phyloP scores from a whole-genome alignment of 2,329 filamentous ascomycete genomes.

The Fonsecaea erecta region DNA sequence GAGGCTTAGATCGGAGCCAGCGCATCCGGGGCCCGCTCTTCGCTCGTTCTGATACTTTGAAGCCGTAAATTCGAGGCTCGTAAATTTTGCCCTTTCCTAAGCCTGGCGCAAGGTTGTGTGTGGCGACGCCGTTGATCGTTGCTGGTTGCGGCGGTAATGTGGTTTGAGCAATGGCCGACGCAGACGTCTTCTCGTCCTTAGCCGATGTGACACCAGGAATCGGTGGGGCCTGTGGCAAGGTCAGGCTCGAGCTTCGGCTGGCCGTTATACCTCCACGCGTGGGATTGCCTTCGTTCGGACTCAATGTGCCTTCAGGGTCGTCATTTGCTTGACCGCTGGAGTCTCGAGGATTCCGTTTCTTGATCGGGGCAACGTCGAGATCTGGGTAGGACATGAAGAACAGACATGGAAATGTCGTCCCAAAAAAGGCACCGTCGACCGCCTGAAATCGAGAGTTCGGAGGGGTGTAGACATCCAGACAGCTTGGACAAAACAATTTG shows the following conservation, averaged over 20 bases:
- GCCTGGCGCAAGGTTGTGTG: slow-evolving; percentile 84
- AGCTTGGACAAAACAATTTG: slow-evolving; percentile 96
- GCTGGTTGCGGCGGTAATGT: slow-evolving; percentile 54
- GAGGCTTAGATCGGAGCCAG: slow-evolving; percentile 86
- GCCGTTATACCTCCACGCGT: slow-evolving; percentile 31
- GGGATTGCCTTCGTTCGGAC: slow-evolving; percentile 37
- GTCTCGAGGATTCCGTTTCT: slow-evolving; percentile 50
- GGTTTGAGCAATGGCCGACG: slow-evolving; percentile 39
- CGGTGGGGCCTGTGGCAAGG: slow-evolving; percentile 37
- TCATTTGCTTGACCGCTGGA: slow-evolving; percentile 25
- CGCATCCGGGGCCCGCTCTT: slow-evolving; percentile 93
- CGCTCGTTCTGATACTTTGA: slow-evolving; percentile 88
- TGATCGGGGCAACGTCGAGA: slow-evolving; percentile 78
- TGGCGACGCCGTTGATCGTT: slow-evolving; percentile 81
- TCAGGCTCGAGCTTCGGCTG: slow-evolving; percentile 37
- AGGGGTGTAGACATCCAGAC: slow-evolving; percentile 94
- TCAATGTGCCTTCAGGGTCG: slow-evolving; percentile 35
- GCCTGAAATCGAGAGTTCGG: slow-evolving; percentile 97
- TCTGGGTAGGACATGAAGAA: slow-evolving; percentile 99
- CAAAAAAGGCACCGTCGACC: slow-evolving; percentile 97
- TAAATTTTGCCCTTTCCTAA: slow-evolving; percentile 84
- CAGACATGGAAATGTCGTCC: slow-evolving; percentile 92
- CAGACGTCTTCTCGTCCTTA: slow-evolving; percentile 41
- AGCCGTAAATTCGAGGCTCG: slow-evolving; percentile 95
- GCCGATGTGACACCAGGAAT: slow-evolving; percentile 40